These are phyloP conservation scores for Exophiala sp. DNA, from an alignment of 2,329 filamentous ascomycete species.

Conservation along the genomic window DNA sequence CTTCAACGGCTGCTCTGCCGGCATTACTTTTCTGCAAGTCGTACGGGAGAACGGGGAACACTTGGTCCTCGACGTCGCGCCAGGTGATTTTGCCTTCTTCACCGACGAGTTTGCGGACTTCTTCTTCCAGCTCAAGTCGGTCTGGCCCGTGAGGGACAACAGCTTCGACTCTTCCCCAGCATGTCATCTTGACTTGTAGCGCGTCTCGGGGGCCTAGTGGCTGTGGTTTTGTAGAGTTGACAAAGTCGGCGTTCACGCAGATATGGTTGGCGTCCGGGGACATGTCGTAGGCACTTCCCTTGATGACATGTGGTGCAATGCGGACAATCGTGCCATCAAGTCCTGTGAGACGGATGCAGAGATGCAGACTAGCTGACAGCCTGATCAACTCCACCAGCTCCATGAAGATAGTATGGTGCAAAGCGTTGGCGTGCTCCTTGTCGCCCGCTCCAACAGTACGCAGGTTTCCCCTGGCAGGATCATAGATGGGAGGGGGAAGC, in stretches of 20 bases:
- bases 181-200: conserved; percentile 24
- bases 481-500: conserved; percentile 9
- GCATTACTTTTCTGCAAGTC: conserved; percentile 12
- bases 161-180: conserved; percentile 25
- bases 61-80: conserved; percentile 4
- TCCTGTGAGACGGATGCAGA: conserved; percentile 20
- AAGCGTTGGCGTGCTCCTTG: neutral
- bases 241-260: conserved; percentile 14
- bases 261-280: conserved; percentile 6
- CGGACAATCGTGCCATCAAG: conserved; percentile 17
- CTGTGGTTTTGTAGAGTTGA: neutral
- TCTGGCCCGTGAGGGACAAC: conserved; percentile 8
- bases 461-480: neutral
- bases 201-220: neutral
- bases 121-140: conserved; percentile 2
- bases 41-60: conserved; percentile 13
- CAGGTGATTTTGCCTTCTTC: conserved; percentile 4
- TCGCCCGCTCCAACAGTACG: neutral
- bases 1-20: conserved; percentile 3
- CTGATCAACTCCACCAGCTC: conserved; percentile 15
- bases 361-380: conserved; percentile 11
- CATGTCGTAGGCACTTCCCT: conserved; percentile 11
- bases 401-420: conserved; percentile 3
- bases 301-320: conserved; percentile 15
- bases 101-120: neutral